Evolutionary conservation across 257 asterid genomes (phyloP), one percentile per base, ranked within the genome.

Genomic region (Plantago major): DNA sequence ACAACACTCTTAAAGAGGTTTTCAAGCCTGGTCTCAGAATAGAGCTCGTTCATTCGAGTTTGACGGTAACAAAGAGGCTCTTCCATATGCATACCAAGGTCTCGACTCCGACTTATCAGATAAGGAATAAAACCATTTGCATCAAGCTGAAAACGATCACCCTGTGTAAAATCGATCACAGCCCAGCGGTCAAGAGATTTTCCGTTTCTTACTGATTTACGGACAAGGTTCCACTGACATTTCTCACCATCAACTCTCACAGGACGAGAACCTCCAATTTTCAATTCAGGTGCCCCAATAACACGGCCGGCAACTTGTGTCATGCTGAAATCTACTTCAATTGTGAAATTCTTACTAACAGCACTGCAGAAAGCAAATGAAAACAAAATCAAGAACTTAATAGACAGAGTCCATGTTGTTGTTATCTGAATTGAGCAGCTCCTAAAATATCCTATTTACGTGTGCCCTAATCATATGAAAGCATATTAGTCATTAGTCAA

Each of bases 201-300:
- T 53, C 79, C 87, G 12, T 78, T 72, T 5, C 74, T 68, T 3
- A 89, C 70, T 1, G 81, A 63, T 55, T 79, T 77, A 3, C 80
- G 71, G 13, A 74, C 64, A 71, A 86, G 86, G 68, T 77, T 88
- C 93, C 90, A 85, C 1, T 86, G 84, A 63, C 93, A 74, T 67
- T 82, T 86, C 10, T 62, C 77, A 0, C 15, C 69, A 49, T 83
- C 83, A 65, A 86, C 88, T 58, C 11, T 73, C 2, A 86, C 80
- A 2, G 51, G 11, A 45, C 59, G 33, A 14, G 58, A 3, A 40
- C 14, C 65, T 54, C 86, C 87, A 19, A 85, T 38, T 76, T 70
- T 88, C 71, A 88, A 37, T 7, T 72, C 63, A 45, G 95, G 95
- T 12, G 95, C 74, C 55, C 71, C 75, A 40, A 88, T 66, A 11